Evolutionary conservation across 345 rosid genomes (phyloP), one percentile per base, ranked within the genome.

Genomic region (Capsella bursapastoris): DNA sequence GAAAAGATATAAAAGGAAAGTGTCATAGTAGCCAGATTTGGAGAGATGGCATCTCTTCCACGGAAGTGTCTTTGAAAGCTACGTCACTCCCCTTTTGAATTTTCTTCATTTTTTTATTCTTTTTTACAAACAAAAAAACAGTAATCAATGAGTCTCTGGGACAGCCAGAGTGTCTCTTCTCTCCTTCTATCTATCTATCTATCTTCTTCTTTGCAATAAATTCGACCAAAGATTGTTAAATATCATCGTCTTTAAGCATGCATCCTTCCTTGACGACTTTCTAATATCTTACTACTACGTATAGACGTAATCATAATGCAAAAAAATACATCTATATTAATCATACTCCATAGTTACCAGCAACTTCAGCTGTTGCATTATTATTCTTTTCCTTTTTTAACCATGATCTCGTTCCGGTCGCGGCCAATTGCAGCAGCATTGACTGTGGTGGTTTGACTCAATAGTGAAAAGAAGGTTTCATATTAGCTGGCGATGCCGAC

Each of bases 401-500:
- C 25, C 25, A 22, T 22, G 25, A 22, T 22, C 25, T 22, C 25
- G 25, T 22, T 22, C 25, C 25, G 25, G 25, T 22, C 25, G 25
- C 25, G 25, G 25, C 25, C 25, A 22, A 22, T 22, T 22, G 25
- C 25, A 22, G 25, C 25, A 34, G 66, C 58, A 66, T 73, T 73
- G 71, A 73, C 77, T 11, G 28, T 28, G 37, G 45, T 37, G 25
- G 25, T 83, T 82, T 82, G 85, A 84, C 87, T 68, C 59, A 59
- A 37, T 66, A 74, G 82, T 72, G 75, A 72, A 75, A 68, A 60
- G 57, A 51, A 68, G 14, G 49, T n/a, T 40, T 43, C 68, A 34
- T 51, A 57, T 80, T 82, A 84, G 85, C 84, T 84, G 87, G 79
- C 82, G 81, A 82, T 78, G 63, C 81, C 75, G 83, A 80, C 85